Evolutionary conservation across 169 alveolate species (phyloP).

Genomic region (Plasmodium coatneyi): DNA sequence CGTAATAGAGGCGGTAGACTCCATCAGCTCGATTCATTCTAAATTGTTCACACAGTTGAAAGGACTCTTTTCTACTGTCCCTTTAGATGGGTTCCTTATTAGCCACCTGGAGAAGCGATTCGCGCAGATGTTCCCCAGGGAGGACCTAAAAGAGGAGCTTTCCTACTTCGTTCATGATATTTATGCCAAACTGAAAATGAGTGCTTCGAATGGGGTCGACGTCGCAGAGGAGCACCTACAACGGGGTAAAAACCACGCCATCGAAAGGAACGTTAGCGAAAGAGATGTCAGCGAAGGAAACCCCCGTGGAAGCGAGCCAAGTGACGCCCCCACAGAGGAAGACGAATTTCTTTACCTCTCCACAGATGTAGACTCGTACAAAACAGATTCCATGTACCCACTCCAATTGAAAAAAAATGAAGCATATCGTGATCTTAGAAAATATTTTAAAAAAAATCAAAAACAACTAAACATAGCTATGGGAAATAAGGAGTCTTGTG

Average conservation of each 20-base stretch:
- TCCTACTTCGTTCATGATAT: background rate
- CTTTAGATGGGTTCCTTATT: constrained; percentile 5
- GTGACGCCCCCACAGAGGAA: background rate
- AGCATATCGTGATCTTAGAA: background rate
- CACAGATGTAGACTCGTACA: constrained; percentile 55
- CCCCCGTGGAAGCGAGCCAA: background rate
- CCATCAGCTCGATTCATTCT: background rate
- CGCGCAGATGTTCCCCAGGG: background rate
- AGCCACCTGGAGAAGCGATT: background rate
- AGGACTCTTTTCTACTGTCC: constrained; percentile 4
- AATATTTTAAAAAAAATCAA: constrained; percentile 14
- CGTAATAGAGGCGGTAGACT: constrained; percentile 2
- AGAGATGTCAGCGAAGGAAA: background rate
- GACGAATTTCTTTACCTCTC: constrained; percentile 47
- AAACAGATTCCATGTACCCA: constrained; percentile 43
- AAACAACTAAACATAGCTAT: background rate
- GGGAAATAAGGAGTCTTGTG: constrained; percentile 4
- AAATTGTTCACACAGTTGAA: constrained; percentile 16
- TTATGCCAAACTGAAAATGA: background rate
- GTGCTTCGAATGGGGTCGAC: background rate
- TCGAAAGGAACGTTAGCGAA: background rate
- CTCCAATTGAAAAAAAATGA: background rate
- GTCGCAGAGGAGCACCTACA: background rate
- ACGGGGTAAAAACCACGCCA: background rate
- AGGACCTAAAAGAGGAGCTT: background rate